Base-by-base conservation (phyloP, 768 basidiomycete species). In the Xerocomellus intermedius region DNA sequence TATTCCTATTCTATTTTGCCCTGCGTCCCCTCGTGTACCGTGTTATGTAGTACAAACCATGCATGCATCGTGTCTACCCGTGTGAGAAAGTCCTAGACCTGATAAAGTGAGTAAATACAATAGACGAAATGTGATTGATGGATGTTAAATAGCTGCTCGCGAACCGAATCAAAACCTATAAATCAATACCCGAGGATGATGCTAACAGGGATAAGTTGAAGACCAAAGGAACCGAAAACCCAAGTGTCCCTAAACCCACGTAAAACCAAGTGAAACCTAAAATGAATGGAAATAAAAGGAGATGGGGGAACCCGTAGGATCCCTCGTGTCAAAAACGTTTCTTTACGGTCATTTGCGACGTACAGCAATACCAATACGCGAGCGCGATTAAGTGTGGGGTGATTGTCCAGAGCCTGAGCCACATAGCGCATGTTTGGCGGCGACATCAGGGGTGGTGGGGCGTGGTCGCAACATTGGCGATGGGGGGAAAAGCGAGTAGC, bases 251-350 rank as follows among this genome's bases (percentile, higher is more conserved):
- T 42, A 41, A 54, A 35, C 33, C 51, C 54, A 55, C 47, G 47
- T 47, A 55, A 45, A 36, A 38, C 57, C 56, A 35, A 54, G 44
- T 50, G 50, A 59, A 56, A 44, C 58, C 60, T 60, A 52, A 57
- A 58, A 70, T 48, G 46, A 61, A 58, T 6, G 26, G 13, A 55
- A 58, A 50, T 16, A 48, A 7, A 51, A 44, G 45, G 44, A 60
- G 46, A 56, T 9, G 36, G 42, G 42, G 41, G 17, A 38, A 24
- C 51, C 30, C 36, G 50, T 44, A 43, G 33, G 33, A 48, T 47
- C 48, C 68, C 62, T 66, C 64, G 50, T 64, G 62, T 55, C 45
- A n/a, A 35, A 61, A 68, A 70, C 58, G 69, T 62, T 60, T 48
- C 47, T 48, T 54, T 21, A 38, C 39, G 36, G 54, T 46, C 55